Evolutionary conservation across 495 filamentous ascomycete species (phyloP).

Genomic region (Trichoderma asperelloides): DNA sequence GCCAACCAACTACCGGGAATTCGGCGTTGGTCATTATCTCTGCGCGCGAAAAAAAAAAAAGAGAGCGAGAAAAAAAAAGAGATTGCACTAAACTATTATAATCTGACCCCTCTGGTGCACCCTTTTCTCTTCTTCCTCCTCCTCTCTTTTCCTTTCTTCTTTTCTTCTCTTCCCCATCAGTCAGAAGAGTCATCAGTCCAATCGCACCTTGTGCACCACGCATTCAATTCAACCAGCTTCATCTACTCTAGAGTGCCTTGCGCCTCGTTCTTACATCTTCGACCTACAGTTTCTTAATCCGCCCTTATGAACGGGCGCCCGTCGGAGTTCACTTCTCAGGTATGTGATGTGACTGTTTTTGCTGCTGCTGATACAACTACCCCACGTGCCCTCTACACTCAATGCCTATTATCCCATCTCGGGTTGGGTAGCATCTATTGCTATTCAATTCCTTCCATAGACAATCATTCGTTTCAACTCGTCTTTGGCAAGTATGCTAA

Average conservation of each 20-base stretch:
- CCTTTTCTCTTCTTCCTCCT: conserved; percentile 7
- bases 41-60: background rate
- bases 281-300: conserved; percentile 15
- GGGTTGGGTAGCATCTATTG: background rate
- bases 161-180: conserved; percentile 3
- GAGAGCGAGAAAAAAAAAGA: background rate
- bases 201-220: background rate
- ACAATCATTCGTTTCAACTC: conserved; percentile 11
- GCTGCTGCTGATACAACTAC: conserved; percentile 10
- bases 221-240: background rate
- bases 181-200: conserved; percentile 12
- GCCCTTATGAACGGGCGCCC: conserved; percentile 93
- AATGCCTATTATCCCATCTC: background rate
- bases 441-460: background rate
- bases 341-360: conserved; percentile 33
- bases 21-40: background rate
- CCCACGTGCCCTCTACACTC: background rate
- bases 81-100: background rate
- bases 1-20: background rate
- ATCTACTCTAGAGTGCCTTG: conserved; percentile 15
- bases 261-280: conserved; percentile 10
- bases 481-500: conserved; percentile 19
- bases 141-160: conserved; percentile 17
- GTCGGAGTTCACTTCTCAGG: conserved; percentile 95
- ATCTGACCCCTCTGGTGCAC: conserved; percentile 1